phyloP scores from a whole-genome alignment of 2,329 filamentous ascomycete species.

The Cladosporium oxysporum region DNA sequence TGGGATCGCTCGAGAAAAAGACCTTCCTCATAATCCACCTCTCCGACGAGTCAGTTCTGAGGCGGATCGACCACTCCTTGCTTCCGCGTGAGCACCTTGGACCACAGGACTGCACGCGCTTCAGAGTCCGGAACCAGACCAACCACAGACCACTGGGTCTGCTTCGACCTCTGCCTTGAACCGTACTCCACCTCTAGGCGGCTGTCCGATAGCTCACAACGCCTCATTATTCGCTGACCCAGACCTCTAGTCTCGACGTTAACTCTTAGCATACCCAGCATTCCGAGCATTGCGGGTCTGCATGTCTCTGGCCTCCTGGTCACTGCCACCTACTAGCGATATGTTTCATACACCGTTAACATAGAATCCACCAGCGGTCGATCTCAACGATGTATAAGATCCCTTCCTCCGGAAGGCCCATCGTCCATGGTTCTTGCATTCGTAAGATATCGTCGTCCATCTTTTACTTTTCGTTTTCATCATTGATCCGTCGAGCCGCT shows the following conservation, averaged over 20 bases:
- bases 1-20: background rate
- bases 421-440: background rate
- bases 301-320: background rate
- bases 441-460: background rate
- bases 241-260: background rate
- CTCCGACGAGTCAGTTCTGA: background rate
- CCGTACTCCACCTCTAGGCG: constrained; percentile 8
- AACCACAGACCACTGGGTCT: constrained; percentile 10
- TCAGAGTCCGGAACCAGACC: background rate
- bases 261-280: background rate
- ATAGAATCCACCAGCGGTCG: constrained; percentile 6
- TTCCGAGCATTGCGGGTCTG: constrained; percentile 15
- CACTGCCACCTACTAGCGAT: background rate
- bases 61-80: background rate
- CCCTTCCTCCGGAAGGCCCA: background rate
- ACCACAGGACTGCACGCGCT: constrained; percentile 12
- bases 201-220: background rate
- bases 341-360: constrained; percentile 15
- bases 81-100: background rate
- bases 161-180: constrained; percentile 7
- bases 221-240: constrained; percentile 4
- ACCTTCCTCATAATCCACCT: background rate
- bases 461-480: background rate
- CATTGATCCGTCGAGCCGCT: background rate
- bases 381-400: constrained; percentile 4